Evolutionary conservation across 176 grass and related monocot species (phyloP).

Genomic region (Tillandsia leiboldiana): DNA sequence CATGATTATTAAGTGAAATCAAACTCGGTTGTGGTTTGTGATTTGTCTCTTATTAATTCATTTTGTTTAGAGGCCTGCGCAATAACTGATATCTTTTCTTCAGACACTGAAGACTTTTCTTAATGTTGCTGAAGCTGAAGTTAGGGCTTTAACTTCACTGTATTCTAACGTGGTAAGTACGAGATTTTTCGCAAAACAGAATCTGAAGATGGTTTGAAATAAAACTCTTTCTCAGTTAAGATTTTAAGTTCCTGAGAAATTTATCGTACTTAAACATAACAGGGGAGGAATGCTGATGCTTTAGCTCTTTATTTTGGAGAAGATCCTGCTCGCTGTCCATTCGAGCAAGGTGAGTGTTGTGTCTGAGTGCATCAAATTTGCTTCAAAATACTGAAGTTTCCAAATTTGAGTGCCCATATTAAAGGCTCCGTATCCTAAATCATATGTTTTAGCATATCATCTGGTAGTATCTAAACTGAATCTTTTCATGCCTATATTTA

Average conservation of each 20-base stretch:
- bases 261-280: constrained; percentile 14
- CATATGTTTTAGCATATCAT: too few species aligned
- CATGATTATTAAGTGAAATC: background rate
- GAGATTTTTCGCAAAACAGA: background rate
- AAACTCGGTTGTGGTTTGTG: background rate
- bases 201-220: background rate
- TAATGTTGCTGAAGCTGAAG: constrained; percentile 77
- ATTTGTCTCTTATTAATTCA: background rate
- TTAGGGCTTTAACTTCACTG: constrained; percentile 81
- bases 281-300: constrained; percentile 97
- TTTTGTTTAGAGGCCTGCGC: background rate
- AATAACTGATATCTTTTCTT: constrained; percentile 18
- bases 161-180: constrained; percentile 90
- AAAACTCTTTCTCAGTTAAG: background rate
- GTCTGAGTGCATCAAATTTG: constrained; percentile 7
- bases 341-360: constrained; percentile 72
- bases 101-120: constrained; percentile 94
- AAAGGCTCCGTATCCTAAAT: too few species aligned
- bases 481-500: too few species aligned
- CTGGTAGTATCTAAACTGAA: too few species aligned
- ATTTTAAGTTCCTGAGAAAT: background rate
- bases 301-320: constrained; percentile 99
- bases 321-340: constrained; percentile 81
- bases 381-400: background rate
- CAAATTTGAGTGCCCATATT: background rate